These are phyloP conservation scores for Termitomyces sp. DNA, from an alignment of 768 basidiomycete genomes.

Conservation along the genomic window DNA sequence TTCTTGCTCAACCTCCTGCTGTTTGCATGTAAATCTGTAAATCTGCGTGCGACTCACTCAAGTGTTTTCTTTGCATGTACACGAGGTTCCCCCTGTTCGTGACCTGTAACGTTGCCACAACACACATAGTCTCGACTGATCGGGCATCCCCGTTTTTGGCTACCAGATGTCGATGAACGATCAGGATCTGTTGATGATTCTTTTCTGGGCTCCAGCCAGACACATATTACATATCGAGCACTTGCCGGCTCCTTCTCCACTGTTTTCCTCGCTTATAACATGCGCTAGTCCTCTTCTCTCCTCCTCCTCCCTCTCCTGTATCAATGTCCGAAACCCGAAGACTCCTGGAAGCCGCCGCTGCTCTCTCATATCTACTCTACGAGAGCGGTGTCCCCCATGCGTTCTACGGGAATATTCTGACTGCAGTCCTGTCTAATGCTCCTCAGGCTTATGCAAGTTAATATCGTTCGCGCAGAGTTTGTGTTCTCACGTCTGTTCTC, in stretches of 20 bases:
- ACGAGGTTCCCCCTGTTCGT: conserved; percentile 23
- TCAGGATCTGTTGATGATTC: conserved; percentile 44
- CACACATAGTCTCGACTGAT: conserved; percentile 36
- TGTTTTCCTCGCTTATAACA: conserved; percentile 46
- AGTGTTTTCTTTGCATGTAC: not conserved
- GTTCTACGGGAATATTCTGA: conserved; percentile 74
- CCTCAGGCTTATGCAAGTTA: conserved; percentile 61
- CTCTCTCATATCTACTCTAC: conserved; percentile 65
- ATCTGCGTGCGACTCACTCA: not conserved
- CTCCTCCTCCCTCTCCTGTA: conserved; percentile 24
- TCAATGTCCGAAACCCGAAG: conserved; percentile 69
- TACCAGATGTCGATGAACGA: conserved; percentile 30
- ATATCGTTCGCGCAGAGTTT: not conserved
- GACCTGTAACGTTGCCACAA: conserved; percentile 37
- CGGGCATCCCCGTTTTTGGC: conserved; percentile 45
- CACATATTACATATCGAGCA: conserved; percentile 48
- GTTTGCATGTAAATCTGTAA: conserved; percentile 5
- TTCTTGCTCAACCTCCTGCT: not conserved
- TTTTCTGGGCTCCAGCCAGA: conserved; percentile 43
- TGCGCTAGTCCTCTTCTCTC: conserved; percentile 43
- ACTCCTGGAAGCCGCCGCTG: conserved; percentile 73
- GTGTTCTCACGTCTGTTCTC: conserved; percentile 9
- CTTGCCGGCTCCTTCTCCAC: conserved; percentile 31
- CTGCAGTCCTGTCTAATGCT: conserved; percentile 64
- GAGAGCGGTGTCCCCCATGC: conserved; percentile 67